A percentile compares a stretch with the other conserved stretches of the same genome.
Conservation (phyloP, 2,329 filamentous ascomycete genomes). For the Pochonia chlamydosporia region DNA sequence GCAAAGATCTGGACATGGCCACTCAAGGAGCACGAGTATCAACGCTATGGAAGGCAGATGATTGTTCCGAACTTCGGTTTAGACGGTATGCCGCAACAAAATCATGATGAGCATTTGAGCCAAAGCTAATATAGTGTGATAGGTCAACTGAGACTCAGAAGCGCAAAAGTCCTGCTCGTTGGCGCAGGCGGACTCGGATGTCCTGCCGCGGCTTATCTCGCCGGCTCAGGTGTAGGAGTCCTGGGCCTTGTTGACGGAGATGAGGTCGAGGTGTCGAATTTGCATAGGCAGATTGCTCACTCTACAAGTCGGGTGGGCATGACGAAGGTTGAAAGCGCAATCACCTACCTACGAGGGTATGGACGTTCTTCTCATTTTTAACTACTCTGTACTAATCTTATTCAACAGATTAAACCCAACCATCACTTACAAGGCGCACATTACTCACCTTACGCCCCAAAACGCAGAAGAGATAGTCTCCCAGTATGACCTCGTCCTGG, state of each 20-base stretch:
- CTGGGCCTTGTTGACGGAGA: constrained; percentile 86
- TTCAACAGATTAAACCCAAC: constrained; percentile 63
- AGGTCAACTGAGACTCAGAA: constrained; percentile 73
- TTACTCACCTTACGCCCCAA: constrained; percentile 58
- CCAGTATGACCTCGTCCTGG: constrained; percentile 76
- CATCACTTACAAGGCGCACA: constrained; percentile 57
- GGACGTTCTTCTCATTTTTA: constrained; percentile 8
- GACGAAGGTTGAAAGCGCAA: constrained; percentile 75
- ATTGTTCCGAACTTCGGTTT: constrained; percentile 80
- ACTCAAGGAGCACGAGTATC: constrained; percentile 67
- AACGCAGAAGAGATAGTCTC: constrained; percentile 63
- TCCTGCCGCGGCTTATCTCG: constrained; percentile 87
- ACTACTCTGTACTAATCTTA: constrained; percentile 1
- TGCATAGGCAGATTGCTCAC: constrained; percentile 89
- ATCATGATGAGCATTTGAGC: background rate
- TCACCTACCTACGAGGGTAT: constrained; percentile 51
- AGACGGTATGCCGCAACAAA: constrained; percentile 43
- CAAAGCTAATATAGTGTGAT: no score
- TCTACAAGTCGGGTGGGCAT: constrained; percentile 63
- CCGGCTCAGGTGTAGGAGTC: constrained; percentile 78
- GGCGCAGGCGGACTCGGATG: constrained; percentile 88
- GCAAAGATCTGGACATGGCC: constrained; percentile 54
- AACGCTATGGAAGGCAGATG: constrained; percentile 83
- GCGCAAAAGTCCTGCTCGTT: constrained; percentile 69
- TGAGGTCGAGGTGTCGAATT: constrained; percentile 78